Evolutionary conservation across 2,329 filamentous ascomycete genomes (phyloP).

Genomic region (Phaeophleospora eucalypticola): DNA sequence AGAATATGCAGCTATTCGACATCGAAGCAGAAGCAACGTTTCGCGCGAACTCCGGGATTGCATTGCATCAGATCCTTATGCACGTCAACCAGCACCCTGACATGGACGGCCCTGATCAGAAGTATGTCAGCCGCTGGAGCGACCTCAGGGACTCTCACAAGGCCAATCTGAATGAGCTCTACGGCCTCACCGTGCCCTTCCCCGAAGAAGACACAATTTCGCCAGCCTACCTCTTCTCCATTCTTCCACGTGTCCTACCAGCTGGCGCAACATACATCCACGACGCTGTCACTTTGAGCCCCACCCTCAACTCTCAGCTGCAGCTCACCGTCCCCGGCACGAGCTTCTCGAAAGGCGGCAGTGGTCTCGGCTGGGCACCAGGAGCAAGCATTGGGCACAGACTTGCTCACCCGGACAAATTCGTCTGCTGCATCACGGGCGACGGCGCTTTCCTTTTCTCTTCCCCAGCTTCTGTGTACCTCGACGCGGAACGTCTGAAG

Average conservation of each 20-base stretch:
- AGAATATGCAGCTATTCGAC: slow-evolving; percentile 52
- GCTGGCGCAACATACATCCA: slow-evolving; percentile 15
- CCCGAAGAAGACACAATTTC: slow-evolving; percentile 10
- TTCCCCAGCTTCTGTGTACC: slow-evolving; percentile 11
- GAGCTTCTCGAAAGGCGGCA: slow-evolving; percentile 18
- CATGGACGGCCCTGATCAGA: neutral
- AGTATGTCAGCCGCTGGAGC: neutral
- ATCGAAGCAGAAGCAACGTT: slow-evolving; percentile 47
- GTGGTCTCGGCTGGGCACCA: slow-evolving; percentile 19
- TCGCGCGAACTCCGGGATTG: slow-evolving; percentile 44
- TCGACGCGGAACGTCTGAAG: slow-evolving; percentile 8
- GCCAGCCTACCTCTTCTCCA: slow-evolving; percentile 10
- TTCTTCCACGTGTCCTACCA: slow-evolving; percentile 7
- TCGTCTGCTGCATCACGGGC: slow-evolving; percentile 12
- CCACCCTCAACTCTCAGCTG: slow-evolving; percentile 14
- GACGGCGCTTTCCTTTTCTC: slow-evolving; percentile 16
- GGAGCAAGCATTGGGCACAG: slow-evolving; percentile 19
- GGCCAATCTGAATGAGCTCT: slow-evolving; percentile 1
- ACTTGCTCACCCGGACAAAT: slow-evolving; percentile 5
- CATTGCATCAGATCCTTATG: slow-evolving; percentile 60
- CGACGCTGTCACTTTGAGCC: slow-evolving; percentile 19
- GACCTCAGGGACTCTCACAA: neutral
- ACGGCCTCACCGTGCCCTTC: neutral
- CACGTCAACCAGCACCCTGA: neutral
- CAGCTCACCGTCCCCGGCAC: slow-evolving; percentile 11